phyloP scores from a whole-genome alignment of 192 early-diverging fungal species.

The Coemansia sp. region DNA sequence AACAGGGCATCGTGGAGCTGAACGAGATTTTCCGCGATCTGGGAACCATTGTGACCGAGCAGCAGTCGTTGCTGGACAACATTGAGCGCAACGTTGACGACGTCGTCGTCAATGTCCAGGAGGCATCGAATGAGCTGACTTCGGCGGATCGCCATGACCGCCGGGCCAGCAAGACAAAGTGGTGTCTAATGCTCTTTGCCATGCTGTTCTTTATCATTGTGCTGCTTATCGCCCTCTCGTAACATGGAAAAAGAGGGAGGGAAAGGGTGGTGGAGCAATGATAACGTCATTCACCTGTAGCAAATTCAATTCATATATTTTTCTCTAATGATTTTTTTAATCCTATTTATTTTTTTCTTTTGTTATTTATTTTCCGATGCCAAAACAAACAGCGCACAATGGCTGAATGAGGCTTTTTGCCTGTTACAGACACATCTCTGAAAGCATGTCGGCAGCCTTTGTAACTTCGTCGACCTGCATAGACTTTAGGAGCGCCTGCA shows the following conservation, averaged over 20 bases:
- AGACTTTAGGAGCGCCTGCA: conserved; percentile 35
- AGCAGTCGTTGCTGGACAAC: conserved; percentile 89
- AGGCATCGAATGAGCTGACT: conserved; percentile 77
- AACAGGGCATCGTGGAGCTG: conserved; percentile 87
- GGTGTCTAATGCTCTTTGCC: conserved; percentile 76
- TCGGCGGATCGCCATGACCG: conserved; percentile 77
- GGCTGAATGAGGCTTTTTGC: neutral
- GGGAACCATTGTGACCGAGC: conserved; percentile 95
- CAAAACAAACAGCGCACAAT: neutral
- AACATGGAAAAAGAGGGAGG: no score
- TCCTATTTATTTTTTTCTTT: no score
- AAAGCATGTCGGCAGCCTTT: conserved; percentile 42
- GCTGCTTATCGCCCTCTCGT: conserved; percentile 55
- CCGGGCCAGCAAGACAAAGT: conserved; percentile 73
- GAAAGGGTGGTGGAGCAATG: no score
- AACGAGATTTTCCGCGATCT: conserved; percentile 98
- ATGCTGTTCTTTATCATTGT: conserved; percentile 63
- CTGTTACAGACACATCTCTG: conserved; percentile 25
- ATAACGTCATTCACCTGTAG: no score
- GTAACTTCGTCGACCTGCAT: conserved; percentile 49
- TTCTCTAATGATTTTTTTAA: no score
- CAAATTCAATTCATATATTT: no score
- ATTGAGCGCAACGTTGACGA: conserved; percentile 93
- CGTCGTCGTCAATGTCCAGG: conserved; percentile 71
- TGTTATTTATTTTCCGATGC: neutral